phyloP scores from a whole-genome alignment of 768 basidiomycete species.

The Clavaria fumosa region DNA sequence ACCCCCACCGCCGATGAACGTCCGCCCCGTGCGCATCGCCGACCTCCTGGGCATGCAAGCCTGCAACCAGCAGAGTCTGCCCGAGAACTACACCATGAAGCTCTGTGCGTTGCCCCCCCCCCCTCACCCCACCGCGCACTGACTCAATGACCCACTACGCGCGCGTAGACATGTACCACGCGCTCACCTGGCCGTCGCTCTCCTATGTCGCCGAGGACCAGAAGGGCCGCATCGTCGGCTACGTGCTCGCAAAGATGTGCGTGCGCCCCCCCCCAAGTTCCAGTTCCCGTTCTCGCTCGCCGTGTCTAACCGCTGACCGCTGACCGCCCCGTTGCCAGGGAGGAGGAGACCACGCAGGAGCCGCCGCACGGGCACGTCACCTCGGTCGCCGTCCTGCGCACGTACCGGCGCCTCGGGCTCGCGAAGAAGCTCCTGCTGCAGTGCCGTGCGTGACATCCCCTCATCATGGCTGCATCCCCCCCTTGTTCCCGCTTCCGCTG shows the following conservation, averaged over 20 bases:
- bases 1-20: too few relatives aligned
- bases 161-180: slow-evolving; percentile 87
- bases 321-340: too few relatives aligned
- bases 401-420: slow-evolving; percentile 80
- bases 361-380: slow-evolving; percentile 88
- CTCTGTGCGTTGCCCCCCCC: slow-evolving; percentile 36
- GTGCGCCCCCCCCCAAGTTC: too few relatives aligned
- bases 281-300: too few relatives aligned
- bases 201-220: slow-evolving; percentile 91
- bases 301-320: too few relatives aligned
- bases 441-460: slow-evolving; percentile 83
- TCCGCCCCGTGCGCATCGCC: slow-evolving; percentile 35
- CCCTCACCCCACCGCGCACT: slow-evolving; percentile 4
- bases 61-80: slow-evolving; percentile 87
- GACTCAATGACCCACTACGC: too few relatives aligned
- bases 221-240: slow-evolving; percentile 84
- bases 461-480: too few relatives aligned
- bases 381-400: slow-evolving; percentile 85
- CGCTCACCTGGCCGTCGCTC: slow-evolving; percentile 88
- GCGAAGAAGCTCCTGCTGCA: slow-evolving; percentile 94
- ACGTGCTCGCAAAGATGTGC: slow-evolving; percentile 92
- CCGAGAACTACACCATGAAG: slow-evolving; percentile 85
- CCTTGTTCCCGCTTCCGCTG: not conserved
- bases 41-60: slow-evolving; percentile 93
- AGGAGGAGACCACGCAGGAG: slow-evolving; percentile 43